Evolutionary conservation across 345 rosid species (phyloP), one percentile per base, ranked within the genome.

Genomic region (Populus euphratica): DNA sequence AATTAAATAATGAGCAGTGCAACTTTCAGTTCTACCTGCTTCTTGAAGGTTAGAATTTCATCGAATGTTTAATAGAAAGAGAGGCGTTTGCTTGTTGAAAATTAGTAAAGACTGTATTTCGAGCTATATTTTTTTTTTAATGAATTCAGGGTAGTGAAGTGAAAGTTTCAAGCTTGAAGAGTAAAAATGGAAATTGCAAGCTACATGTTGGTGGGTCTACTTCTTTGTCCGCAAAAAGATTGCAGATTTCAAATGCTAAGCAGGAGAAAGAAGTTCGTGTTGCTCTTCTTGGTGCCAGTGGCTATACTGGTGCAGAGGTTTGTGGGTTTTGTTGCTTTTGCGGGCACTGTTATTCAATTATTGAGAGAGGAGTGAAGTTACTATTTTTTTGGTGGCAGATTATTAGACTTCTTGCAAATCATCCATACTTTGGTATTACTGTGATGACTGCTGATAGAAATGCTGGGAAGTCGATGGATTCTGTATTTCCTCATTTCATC

Each of bases 261-360:
- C 63, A 77, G 36, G 83, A 84, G 62, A 90, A 89, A 81, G 88
- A 90, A 81, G 87, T 87, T 85, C 86, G 91, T 25, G 82, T 94
- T 66, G 99, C 95, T 68, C 94, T 94, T 83, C 97, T 96, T 44
- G 98, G 99, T 78, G 97, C 98, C 36, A 96, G 99, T 80, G 99
- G 99, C 38, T 96, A 96, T 88, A 96, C 99, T 72, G 99, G 99
- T 74, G 94, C 97, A 2, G 98, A 96, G 99, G 99, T 96, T 70
- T 78, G 85, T 85, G 17, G 38, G 6, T 62, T 11, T n/a, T 47
- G 2, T 41, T 62, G 23, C 9, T 33, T 1, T 36, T 72, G 54
- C 6, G 47, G 47, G 11, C 47, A 41, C 47, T 10, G 47, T 10
- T 41, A 10, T 41, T 33, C 4, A 16, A 47, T 29, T 39, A 33